Conservation (phyloP, 1,284 basidiomycete genomes). For the Caloboletus inedulis region DNA sequence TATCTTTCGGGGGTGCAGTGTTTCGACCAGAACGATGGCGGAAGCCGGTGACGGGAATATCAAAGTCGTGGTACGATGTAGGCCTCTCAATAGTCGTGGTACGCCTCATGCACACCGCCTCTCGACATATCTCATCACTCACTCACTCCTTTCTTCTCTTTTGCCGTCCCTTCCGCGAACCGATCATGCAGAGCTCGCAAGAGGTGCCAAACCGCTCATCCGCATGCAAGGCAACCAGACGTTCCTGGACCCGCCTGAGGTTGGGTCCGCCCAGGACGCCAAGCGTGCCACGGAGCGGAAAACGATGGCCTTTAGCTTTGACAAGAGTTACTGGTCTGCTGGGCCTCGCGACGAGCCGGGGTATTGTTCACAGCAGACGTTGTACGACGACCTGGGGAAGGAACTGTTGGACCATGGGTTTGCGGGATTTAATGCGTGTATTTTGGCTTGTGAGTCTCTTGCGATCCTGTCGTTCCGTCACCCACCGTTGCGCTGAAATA, state of each 20-base stretch:
- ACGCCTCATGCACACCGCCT: conserved; percentile 30
- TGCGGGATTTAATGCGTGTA: conserved; percentile 96
- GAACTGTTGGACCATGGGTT: conserved; percentile 95
- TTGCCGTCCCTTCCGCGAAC: conserved; percentile 5
- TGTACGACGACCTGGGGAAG: conserved; percentile 93
- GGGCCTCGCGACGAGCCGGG: conserved; percentile 81
- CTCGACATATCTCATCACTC: conserved; percentile 5
- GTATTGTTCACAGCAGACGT: conserved; percentile 90
- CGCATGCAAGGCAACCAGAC: conserved; percentile 93
- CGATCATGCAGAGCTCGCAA: conserved; percentile 68
- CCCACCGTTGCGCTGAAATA: conserved; percentile 4
- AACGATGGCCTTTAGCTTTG: conserved; percentile 87
- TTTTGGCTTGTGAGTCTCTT: conserved; percentile 86
- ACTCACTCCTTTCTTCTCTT: conserved; percentile 5
- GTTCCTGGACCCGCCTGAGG: conserved; percentile 85
- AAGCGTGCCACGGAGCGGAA: conserved; percentile 86
- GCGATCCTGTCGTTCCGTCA: neutral
- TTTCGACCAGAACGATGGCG: conserved; percentile 38
- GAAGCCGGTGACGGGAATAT: conserved; percentile 82
- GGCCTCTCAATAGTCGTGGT: conserved; percentile 93
- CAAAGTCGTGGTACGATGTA: conserved; percentile 95
- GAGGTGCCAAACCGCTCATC: conserved; percentile 89
- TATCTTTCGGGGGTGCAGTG: conserved; percentile 12
- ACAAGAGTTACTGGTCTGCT: conserved; percentile 96
- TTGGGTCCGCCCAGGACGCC: conserved; percentile 61